Percentiles rank a stretch among this genome's conserved stretches.
phyloP scores from a whole-genome alignment of 352 stramenopile genomes.

The Blastocystis sp. region DNA sequence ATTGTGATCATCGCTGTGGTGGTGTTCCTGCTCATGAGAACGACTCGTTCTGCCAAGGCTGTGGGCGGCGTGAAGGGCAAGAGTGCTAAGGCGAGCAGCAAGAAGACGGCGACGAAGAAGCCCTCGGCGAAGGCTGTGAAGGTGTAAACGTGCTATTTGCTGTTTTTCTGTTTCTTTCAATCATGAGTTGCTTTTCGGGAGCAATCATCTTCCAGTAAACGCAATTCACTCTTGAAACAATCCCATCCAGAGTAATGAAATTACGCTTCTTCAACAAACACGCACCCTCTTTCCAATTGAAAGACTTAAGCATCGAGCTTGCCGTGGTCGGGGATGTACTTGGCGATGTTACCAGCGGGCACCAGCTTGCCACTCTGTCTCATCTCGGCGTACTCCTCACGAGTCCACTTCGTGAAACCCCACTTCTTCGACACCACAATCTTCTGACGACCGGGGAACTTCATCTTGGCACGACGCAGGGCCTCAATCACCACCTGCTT shows the following conservation, averaged over 20 bases:
- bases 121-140: constrained; percentile 8
- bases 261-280: too few species aligned
- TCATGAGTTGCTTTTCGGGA: too few species aligned
- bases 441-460: constrained; percentile 99
- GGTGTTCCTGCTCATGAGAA: not conserved
- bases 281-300: too few species aligned
- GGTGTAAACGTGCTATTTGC: constrained; percentile 2
- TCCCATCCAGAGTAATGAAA: too few species aligned
- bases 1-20: constrained; percentile 44
- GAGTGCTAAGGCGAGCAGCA: not conserved
- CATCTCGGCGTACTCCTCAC: constrained; percentile 93
- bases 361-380: constrained; percentile 87
- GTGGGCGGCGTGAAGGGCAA: constrained; percentile 22
- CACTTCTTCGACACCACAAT: constrained; percentile 98
- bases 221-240: too few species aligned
- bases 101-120: not conserved
- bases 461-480: constrained; percentile 96
- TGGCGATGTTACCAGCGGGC: constrained; percentile 94
- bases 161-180: too few species aligned
- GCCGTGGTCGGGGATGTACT: constrained; percentile 88
- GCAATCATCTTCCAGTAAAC: too few species aligned
- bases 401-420: constrained; percentile 96
- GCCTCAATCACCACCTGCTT: constrained; percentile 89
- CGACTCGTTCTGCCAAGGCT: not conserved
- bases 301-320: not conserved